phyloP scores from a whole-genome alignment of 1,284 basidiomycete species.

The Pseudozyma hubeiensis region DNA sequence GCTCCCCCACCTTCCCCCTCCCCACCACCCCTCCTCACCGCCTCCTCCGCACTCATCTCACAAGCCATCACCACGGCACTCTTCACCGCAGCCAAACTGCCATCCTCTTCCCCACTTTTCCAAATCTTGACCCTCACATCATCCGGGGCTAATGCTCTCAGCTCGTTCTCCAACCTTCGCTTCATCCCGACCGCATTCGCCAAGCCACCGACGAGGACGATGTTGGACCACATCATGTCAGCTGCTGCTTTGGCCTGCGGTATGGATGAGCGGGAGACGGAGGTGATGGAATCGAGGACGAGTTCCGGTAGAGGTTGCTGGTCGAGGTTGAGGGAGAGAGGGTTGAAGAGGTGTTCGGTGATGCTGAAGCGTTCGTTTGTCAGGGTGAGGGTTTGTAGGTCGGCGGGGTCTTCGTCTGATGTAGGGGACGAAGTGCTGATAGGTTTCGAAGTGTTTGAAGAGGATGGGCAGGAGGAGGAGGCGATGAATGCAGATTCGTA shows the following conservation, averaged over 20 bases:
- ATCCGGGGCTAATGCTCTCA: conserved; percentile 41
- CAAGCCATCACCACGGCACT: conserved; percentile 14
- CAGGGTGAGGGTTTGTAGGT: conserved; percentile 85
- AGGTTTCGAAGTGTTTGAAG: background rate
- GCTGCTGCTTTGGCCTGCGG: conserved; percentile 78
- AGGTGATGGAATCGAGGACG: conserved; percentile 78
- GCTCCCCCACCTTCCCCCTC: conserved; percentile 1
- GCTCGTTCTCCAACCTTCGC: conserved; percentile 74
- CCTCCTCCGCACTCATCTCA: conserved; percentile 8
- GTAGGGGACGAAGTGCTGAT: background rate
- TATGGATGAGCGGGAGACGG: background rate
- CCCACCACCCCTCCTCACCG: conserved; percentile 3
- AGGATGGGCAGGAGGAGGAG: conserved; percentile 1
- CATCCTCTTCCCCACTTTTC: conserved; percentile 4
- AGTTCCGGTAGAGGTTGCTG: conserved; percentile 83
- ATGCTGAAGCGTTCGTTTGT: conserved; percentile 89
- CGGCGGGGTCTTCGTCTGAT: conserved; percentile 53
- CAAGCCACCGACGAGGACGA: conserved; percentile 87
- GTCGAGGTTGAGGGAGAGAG: conserved; percentile 75
- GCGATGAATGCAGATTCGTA: conserved; percentile 45
- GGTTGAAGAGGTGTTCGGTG: conserved; percentile 82
- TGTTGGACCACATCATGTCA: conserved; percentile 93
- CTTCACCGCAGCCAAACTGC: conserved; percentile 4
- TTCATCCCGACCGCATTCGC: conserved; percentile 80
- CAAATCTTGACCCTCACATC: conserved; percentile 46